These are phyloP conservation scores for Podaxis sp. DNA, from an alignment of 768 basidiomycete genomes.

Conservation along the genomic window DNA sequence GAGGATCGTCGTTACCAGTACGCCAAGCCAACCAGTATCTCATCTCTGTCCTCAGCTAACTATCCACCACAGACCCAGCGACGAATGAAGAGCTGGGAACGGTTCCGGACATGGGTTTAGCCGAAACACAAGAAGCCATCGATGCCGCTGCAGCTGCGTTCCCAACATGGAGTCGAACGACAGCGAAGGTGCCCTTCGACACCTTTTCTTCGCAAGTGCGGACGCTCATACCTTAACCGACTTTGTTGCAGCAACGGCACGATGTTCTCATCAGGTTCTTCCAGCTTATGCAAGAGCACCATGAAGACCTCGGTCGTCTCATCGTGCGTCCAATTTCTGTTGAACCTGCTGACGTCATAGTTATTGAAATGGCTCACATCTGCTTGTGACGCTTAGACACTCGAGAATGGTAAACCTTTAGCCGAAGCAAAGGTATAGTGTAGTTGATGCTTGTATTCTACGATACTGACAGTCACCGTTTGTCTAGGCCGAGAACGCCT, in stretches of 20 bases:
- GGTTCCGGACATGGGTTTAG: slow-evolving; percentile 85
- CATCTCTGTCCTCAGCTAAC: not conserved
- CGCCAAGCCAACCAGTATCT: slow-evolving; percentile 25
- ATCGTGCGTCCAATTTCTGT: slow-evolving; percentile 53
- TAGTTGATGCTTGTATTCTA: not conserved
- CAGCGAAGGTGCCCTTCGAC: slow-evolving; percentile 62
- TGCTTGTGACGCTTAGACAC: slow-evolving; percentile 56
- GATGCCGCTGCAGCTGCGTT: slow-evolving; percentile 79
- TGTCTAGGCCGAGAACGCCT: slow-evolving; percentile 77
- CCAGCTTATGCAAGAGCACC: slow-evolving; percentile 75
- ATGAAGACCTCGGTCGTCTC: slow-evolving; percentile 84
- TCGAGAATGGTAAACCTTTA: slow-evolving; percentile 95
- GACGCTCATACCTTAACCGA: not conserved
- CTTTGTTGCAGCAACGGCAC: slow-evolving; percentile 61
- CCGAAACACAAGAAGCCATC: slow-evolving; percentile 85
- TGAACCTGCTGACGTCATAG: slow-evolving; percentile 25
- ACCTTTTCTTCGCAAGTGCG: not conserved
- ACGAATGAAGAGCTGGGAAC: slow-evolving; percentile 81
- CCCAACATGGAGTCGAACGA: slow-evolving; percentile 82
- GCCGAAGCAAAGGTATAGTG: slow-evolving; percentile 69
- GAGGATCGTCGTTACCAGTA: slow-evolving; percentile 77
- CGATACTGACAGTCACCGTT: slow-evolving; percentile 6
- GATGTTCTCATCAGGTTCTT: slow-evolving; percentile 82
- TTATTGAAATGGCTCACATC: slow-evolving; percentile 15
- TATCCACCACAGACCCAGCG: slow-evolving; percentile 69